These are phyloP conservation scores for Saturnispora zaruensis DNA, from an alignment of 805 yeast genomes.

Conservation along the genomic window DNA sequence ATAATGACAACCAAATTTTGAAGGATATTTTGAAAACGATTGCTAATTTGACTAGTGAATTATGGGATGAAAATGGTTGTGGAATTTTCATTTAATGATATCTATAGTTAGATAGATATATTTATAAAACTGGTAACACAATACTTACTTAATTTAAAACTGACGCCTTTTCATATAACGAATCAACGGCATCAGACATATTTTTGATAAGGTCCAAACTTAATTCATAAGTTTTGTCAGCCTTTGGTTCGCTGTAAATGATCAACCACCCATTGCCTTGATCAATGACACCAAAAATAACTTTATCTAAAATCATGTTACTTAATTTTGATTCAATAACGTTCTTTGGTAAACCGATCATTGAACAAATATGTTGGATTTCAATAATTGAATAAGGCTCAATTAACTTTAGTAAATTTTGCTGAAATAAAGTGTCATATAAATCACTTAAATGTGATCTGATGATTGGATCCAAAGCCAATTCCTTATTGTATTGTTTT, in stretches of 20 bases:
- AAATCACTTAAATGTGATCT: conserved; percentile 87
- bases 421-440: conserved; percentile 87
- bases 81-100: conserved; percentile 32
- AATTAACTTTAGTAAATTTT: conserved; percentile 85
- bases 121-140: conserved; percentile 1
- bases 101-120: background rate
- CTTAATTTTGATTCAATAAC: conserved; percentile 92
- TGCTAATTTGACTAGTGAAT: conserved; percentile 39
- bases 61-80: conserved; percentile 24
- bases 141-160: conserved; percentile 47
- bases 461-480: conserved; percentile 79
- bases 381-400: conserved; percentile 98
- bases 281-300: conserved; percentile 93
- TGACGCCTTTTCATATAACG: conserved; percentile 89
- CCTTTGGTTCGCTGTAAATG: conserved; percentile 79
- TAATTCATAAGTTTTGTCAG: conserved; percentile 82
- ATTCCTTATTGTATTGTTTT: conserved; percentile 58
- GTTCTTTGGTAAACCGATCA: conserved; percentile 77
- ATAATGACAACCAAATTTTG: conserved; percentile 19
- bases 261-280: conserved; percentile 98
- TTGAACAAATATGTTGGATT: conserved; percentile 74
- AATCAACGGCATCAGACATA: conserved; percentile 81
- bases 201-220: conserved; percentile 80
- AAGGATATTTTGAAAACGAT: conserved; percentile 44
- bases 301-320: conserved; percentile 93